A percentile compares a stretch with the other conserved stretches of the same genome.
These are phyloP conservation scores for Colletotrichum costaricense DNA, from an alignment of 2,329 filamentous ascomycete species.

Conservation along the genomic window DNA sequence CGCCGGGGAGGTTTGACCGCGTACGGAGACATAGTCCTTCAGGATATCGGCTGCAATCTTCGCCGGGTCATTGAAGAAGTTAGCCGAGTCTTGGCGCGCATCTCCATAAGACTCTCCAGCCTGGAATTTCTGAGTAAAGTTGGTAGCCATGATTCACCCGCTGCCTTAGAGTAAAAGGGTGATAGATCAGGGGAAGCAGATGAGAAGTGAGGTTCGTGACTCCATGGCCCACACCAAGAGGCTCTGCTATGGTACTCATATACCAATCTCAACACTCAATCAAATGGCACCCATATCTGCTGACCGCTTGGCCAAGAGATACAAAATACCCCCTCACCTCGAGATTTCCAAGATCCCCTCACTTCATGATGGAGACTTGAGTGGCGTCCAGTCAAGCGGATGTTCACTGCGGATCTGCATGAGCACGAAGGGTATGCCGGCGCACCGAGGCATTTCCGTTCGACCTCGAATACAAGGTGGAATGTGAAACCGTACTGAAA, in stretches of 20 bases:
- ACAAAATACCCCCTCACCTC: background rate
- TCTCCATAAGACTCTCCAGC: slow-evolving; percentile 51
- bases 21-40: slow-evolving; percentile 44
- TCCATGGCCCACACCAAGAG: too few relatives aligned
- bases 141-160: slow-evolving; percentile 41
- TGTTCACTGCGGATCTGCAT: background rate
- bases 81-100: slow-evolving; percentile 38
- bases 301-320: background rate
- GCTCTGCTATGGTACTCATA: background rate
- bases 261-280: background rate
- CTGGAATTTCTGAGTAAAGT: slow-evolving; percentile 49
- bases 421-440: background rate
- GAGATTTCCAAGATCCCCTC: background rate
- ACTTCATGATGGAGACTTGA: background rate
- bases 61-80: slow-evolving; percentile 45
- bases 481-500: background rate
- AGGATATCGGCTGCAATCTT: slow-evolving; percentile 48
- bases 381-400: background rate
- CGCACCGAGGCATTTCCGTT: background rate
- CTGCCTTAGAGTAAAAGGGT: background rate
- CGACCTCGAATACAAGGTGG: background rate
- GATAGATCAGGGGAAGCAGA: background rate
- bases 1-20: slow-evolving; percentile 41
- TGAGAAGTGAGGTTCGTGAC: background rate
- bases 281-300: background rate